These are phyloP conservation scores for Penicillium carneum DNA, from an alignment of 2,329 filamentous ascomycete species.

Conservation along the genomic window DNA sequence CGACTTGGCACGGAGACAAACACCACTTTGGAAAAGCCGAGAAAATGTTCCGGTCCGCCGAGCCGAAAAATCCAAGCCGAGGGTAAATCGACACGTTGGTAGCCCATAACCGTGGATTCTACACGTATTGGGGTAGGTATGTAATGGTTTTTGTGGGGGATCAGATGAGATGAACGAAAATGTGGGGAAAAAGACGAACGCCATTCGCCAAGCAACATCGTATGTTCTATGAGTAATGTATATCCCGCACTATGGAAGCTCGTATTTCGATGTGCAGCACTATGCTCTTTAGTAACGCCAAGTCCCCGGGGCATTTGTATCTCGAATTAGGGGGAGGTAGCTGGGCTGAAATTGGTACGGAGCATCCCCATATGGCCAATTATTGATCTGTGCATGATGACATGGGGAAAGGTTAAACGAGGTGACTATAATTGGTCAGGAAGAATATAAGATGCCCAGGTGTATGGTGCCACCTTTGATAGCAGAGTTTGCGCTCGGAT, in stretches of 20 bases:
- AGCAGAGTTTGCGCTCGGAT: neutral
- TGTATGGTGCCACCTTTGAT: neutral
- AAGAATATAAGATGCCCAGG: neutral
- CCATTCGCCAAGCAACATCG: neutral
- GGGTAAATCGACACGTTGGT: neutral
- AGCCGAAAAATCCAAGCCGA: constrained; percentile 22
- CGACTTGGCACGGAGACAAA: constrained; percentile 5
- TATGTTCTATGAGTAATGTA: neutral
- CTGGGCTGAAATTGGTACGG: neutral
- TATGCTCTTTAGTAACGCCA: constrained; percentile 1
- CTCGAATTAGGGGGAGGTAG: neutral
- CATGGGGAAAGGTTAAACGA: no score
- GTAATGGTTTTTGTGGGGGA: constrained; percentile 3
- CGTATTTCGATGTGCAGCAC: constrained; percentile 9
- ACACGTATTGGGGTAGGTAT: constrained; percentile 5
- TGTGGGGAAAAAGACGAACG: constrained; percentile 6
- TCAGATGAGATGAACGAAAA: constrained; percentile 21
- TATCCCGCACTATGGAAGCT: neutral
- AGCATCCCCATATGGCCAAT: neutral
- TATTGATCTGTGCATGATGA: neutral
- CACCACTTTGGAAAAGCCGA: neutral
- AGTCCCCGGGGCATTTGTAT: no score
- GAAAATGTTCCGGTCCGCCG: constrained; percentile 30
- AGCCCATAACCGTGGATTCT: neutral
- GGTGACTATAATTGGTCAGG: neutral